Percentiles rank a stretch among this genome's conserved stretches.
Conservation (phyloP, 768 basidiomycete genomes). For the Lyophyllum decastes region DNA sequence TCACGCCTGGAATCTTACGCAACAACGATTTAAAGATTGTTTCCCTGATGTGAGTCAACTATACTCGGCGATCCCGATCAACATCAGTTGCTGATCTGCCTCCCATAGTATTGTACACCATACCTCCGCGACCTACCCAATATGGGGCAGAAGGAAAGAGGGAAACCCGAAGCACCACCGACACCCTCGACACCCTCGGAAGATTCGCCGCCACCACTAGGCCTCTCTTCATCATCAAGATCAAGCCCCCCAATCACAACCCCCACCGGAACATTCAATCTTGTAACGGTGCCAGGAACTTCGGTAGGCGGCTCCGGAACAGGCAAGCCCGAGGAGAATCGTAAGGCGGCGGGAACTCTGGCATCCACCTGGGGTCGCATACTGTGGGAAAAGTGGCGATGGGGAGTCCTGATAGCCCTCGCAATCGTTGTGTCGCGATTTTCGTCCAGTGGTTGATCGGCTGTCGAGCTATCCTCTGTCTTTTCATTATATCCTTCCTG, state of each 20-base stretch:
- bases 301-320: not conserved
- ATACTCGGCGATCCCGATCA: not conserved
- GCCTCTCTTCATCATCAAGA: constrained; percentile 4
- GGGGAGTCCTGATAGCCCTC: constrained; percentile 76
- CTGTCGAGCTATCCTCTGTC: not conserved
- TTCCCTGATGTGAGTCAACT: constrained; percentile 78
- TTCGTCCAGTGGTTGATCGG: constrained; percentile 48
- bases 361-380: constrained; percentile 63
- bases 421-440: constrained; percentile 79
- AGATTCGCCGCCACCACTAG: constrained; percentile 4
- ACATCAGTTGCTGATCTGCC: not conserved
- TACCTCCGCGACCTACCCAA: constrained; percentile 79
- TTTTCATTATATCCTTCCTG: constrained; percentile 1
- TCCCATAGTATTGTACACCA: constrained; percentile 65
- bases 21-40: constrained; percentile 81
- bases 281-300: constrained; percentile 1
- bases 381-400: constrained; percentile 84
- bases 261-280: constrained; percentile 6
- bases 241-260: constrained; percentile 10
- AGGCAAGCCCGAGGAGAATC: constrained; percentile 27
- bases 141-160: constrained; percentile 85
- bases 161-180: constrained; percentile 39
- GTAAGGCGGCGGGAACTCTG: constrained; percentile 46
- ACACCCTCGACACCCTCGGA: constrained; percentile 15
- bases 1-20: constrained; percentile 83